A percentile compares a stretch with the other conserved stretches of the same genome.
Conservation (phyloP, 495 filamentous ascomycete species). For the Penicillium egyptiacum region DNA sequence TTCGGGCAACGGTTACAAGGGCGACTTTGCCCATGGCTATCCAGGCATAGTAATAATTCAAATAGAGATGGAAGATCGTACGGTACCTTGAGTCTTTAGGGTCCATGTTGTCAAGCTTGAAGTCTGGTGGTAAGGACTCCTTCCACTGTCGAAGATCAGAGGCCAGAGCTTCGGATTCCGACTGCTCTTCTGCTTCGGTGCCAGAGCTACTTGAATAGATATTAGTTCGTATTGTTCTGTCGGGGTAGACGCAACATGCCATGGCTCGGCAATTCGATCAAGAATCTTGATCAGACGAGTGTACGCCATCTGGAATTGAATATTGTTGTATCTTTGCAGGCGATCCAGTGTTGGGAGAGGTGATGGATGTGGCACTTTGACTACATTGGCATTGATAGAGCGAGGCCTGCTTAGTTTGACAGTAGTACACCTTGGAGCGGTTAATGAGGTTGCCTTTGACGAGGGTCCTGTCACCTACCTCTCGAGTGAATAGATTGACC, state of each 20-base stretch:
- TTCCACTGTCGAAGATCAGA: slow-evolving; percentile 27
- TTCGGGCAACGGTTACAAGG: slow-evolving; percentile 22
- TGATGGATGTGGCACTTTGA: slow-evolving; percentile 18
- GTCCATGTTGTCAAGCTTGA: slow-evolving; percentile 21
- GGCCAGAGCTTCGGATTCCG: slow-evolving; percentile 4
- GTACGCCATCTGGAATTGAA: slow-evolving; percentile 24
- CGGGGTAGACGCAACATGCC: slow-evolving; percentile 4
- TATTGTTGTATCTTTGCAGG: slow-evolving; percentile 21
- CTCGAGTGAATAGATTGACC: slow-evolving; percentile 33
- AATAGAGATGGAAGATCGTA: slow-evolving; percentile 25
- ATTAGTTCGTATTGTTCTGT: not conserved
- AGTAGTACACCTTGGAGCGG: slow-evolving; percentile 20
- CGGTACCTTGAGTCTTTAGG: slow-evolving; percentile 21
- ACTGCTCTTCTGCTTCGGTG: not conserved
- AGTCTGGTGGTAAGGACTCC: slow-evolving; percentile 17
- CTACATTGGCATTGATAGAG: slow-evolving; percentile 18
- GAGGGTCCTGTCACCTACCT: slow-evolving; percentile 12
- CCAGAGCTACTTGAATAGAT: not conserved
- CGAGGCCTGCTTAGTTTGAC: slow-evolving; percentile 27
- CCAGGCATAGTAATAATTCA: slow-evolving; percentile 30
- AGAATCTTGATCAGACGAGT: slow-evolving; percentile 19
- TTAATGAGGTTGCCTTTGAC: not conserved
- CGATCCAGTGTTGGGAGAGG: slow-evolving; percentile 18
- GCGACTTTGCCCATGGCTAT: slow-evolving; percentile 26
- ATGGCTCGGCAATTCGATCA: slow-evolving; percentile 19